Conservation (phyloP, 805 yeast genomes). For the Metschnikowia baotianmanensis region DNA sequence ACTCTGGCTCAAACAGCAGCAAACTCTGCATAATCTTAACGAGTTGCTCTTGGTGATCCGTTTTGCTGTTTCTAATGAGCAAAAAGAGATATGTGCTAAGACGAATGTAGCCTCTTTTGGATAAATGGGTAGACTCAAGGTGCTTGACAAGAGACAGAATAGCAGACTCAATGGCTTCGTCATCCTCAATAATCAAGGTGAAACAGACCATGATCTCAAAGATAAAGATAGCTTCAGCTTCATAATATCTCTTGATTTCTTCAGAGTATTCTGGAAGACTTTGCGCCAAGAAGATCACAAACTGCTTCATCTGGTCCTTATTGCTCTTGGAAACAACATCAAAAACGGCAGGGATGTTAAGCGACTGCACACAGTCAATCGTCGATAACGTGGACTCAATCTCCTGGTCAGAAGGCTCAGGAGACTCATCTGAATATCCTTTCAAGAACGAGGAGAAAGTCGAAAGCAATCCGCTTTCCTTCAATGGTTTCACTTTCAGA, state of each 20-base stretch:
- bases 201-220: conserved; percentile 44
- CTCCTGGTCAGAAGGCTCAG: conserved; percentile 92
- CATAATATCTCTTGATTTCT: conserved; percentile 40
- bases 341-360: conserved; percentile 58
- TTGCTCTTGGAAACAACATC: conserved; percentile 44
- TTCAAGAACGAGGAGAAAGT: conserved; percentile 90
- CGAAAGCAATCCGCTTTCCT: conserved; percentile 77
- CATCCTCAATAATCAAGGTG: conserved; percentile 29
- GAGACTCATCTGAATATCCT: conserved; percentile 79
- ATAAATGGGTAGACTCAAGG: conserved; percentile 18
- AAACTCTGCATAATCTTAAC: conserved; percentile 22
- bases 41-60: conserved; percentile 12
- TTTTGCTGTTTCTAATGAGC: conserved; percentile 37
- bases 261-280: conserved; percentile 28
- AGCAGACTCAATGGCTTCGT: conserved; percentile 19
- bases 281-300: conserved; percentile 27
- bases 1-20: conserved; percentile 38
- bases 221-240: conserved; percentile 47
- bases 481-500: conserved; percentile 59
- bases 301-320: conserved; percentile 38
- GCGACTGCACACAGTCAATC: conserved; percentile 74
- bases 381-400: conserved; percentile 83
- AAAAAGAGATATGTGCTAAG: conserved; percentile 52
- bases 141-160: conserved; percentile 15
- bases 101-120: conserved; percentile 39